Evolutionary conservation across 2,329 filamentous ascomycete species (phyloP).

Genomic region (Sordariomycetes sp.): DNA sequence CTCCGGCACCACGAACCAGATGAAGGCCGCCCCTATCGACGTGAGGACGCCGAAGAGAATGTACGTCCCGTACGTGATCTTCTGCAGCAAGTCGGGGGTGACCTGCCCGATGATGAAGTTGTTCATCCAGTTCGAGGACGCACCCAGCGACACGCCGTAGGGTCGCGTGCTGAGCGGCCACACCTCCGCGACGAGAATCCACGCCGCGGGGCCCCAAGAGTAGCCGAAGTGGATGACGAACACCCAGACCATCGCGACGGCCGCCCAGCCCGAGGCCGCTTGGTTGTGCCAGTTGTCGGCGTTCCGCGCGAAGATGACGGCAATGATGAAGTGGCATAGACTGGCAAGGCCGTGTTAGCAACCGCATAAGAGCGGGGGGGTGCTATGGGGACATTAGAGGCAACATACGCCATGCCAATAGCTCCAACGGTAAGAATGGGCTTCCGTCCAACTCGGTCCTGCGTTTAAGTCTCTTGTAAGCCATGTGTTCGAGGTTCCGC

Average conservation of each 20-base stretch:
- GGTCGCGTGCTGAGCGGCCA: constrained; percentile 62
- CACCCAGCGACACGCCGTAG: constrained; percentile 60
- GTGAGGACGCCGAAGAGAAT: constrained; percentile 60
- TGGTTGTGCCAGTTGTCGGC: constrained; percentile 47
- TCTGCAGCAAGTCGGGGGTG: constrained; percentile 55
- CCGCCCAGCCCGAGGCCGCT: constrained; percentile 58
- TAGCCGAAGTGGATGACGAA: constrained; percentile 69
- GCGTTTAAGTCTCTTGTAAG: not conserved
- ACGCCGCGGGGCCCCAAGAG: constrained; percentile 63
- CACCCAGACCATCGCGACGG: constrained; percentile 58
- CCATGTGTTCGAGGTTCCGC: not conserved
- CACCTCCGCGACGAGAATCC: constrained; percentile 63
- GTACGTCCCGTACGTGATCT: constrained; percentile 60
- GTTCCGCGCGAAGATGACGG: constrained; percentile 55
- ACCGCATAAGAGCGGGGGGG: not conserved
- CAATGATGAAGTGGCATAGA: constrained; percentile 60
- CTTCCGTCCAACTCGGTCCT: constrained; percentile 51
- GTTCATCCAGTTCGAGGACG: constrained; percentile 55
- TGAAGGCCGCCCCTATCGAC: constrained; percentile 47
- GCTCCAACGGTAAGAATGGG: constrained; percentile 53
- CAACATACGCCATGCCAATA: constrained; percentile 48
- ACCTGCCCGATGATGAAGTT: constrained; percentile 58
- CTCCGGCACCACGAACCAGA: constrained; percentile 55
- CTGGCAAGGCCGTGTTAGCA: not conserved
- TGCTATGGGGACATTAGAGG: not conserved